Evolutionary conservation across 148 eudicot species (phyloP).

Genomic region (Camellia japonica): DNA sequence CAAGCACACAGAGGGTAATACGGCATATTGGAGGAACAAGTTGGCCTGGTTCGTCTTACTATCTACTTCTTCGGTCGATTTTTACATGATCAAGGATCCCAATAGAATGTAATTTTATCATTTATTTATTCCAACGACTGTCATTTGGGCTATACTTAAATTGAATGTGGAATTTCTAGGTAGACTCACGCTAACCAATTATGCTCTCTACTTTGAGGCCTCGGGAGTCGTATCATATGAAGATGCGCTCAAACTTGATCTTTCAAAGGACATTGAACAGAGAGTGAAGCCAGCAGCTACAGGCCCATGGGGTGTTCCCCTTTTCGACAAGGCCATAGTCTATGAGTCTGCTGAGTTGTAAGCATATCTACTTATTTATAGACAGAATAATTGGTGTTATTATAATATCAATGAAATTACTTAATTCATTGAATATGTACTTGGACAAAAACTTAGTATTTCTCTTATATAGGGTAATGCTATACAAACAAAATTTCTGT

Average conservation of each 20-base stretch:
- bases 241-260: slow-evolving; percentile 64
- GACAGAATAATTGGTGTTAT: not conserved
- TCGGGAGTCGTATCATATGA: slow-evolving; percentile 57
- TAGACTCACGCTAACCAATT: slow-evolving; percentile 83
- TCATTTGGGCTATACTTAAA: not conserved
- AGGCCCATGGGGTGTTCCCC: slow-evolving; percentile 96
- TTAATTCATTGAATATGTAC: not conserved
- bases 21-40: slow-evolving; percentile 89
- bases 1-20: slow-evolving; percentile 72
- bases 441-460: not conserved
- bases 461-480: too few species aligned
- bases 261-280: slow-evolving; percentile 59
- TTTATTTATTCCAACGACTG: not conserved
- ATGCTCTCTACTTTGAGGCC: slow-evolving; percentile 95
- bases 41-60: slow-evolving; percentile 70
- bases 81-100: not conserved
- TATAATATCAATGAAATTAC: not conserved
- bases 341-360: slow-evolving; percentile 71
- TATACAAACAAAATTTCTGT: too few species aligned
- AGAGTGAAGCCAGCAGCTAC: slow-evolving; percentile 74
- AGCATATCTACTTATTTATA: slow-evolving; percentile 22
- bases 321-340: slow-evolving; percentile 84
- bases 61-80: not conserved
- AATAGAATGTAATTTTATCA: not conserved
- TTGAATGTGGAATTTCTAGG: slow-evolving; percentile 41